Base-by-base conservation (phyloP, 768 basidiomycete species). In the Tephrocybe rancida region DNA sequence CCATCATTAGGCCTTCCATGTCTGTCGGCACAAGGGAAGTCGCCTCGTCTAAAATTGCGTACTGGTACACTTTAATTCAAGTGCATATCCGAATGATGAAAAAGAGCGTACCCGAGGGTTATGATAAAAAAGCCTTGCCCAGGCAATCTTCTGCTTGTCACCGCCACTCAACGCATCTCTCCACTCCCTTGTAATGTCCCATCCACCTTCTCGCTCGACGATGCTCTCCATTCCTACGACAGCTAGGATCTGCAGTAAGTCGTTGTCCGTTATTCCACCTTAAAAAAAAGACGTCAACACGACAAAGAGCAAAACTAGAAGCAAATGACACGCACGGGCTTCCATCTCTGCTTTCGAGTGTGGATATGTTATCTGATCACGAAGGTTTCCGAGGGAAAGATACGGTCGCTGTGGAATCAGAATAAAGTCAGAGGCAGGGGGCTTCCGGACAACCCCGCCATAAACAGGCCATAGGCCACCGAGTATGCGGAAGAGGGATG, bases 331-430 rank as follows among this genome's bases (percentile, higher is more conserved):
- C 86, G 52, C 67, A 90, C 92, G 82, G 43, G 76, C 75, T 58
- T 82, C 76, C 94, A 97, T 97, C 48, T 92, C 84, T 32, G 75
- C 76, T 58, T 83, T 83, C 14, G 85, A 87, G 69, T 98, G 90
- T 5, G 96, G 96, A 67, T 99, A 99, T 45, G 93, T 97, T 60
- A 99, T 83, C 69, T 99, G 96, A 66, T 99, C 96, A 13, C 96
- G 85, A 2, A 99, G 81, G 0, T 94, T 98, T 5, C 96, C 96
- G 18, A 92, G 77, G 1, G 89, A 91, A n/a, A 98, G 80, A 68
- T 98, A 98, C 2, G 96, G 96, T 30, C 96, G 80, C 68, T 99
- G 96, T 19, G 96, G 96, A 54, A 99, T 96, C 54, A 98, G 78
- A 38, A 95, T 92, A 67, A 99, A 98, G 52, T 95, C 83, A 4